phyloP scores from a whole-genome alignment of 768 basidiomycete genomes.

The Phlebiopsis flavidoalba region DNA sequence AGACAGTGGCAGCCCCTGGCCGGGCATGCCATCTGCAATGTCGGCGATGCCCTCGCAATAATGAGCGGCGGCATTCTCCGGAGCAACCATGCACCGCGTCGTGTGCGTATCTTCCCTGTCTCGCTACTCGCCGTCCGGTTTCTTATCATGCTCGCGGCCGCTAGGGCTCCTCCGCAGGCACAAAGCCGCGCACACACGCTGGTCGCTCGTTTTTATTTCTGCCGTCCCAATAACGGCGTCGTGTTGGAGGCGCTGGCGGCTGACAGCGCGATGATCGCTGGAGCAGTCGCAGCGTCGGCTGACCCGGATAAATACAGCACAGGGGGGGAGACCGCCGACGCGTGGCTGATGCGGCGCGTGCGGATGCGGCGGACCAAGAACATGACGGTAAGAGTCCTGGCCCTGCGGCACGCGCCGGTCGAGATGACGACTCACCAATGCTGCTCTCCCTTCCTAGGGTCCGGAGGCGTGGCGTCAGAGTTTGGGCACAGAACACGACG shows the following conservation, averaged over 20 bases:
- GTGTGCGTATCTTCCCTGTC: conserved; percentile 31
- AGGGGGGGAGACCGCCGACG: conserved; percentile 28
- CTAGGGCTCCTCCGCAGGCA: conserved; percentile 46
- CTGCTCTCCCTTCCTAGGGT: background rate
- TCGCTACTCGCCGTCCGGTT: background rate
- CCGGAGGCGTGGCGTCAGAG: conserved; percentile 4
- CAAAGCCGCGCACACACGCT: conserved; percentile 49
- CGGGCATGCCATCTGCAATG: conserved; percentile 29
- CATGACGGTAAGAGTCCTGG: conserved; percentile 26
- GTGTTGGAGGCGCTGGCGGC: conserved; percentile 45
- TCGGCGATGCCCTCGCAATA: conserved; percentile 56
- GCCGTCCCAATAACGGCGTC: conserved; percentile 50
- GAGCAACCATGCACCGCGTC: conserved; percentile 61
- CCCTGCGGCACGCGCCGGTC: background rate
- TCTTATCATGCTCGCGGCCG: background rate
- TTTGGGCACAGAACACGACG: background rate
- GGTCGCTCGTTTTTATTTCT: conserved; percentile 68
- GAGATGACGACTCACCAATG: background rate
- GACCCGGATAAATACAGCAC: conserved; percentile 31
- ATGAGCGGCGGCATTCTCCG: conserved; percentile 62
- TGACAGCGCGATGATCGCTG: conserved; percentile 45
- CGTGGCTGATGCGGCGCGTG: conserved; percentile 37
- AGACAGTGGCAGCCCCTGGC: conserved; percentile 21
- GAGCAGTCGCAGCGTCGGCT: conserved; percentile 26
- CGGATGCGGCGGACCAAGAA: conserved; percentile 34